Base-by-base conservation (phyloP, 352 stramenopile species). In the Globisporangium splendens region DNA sequence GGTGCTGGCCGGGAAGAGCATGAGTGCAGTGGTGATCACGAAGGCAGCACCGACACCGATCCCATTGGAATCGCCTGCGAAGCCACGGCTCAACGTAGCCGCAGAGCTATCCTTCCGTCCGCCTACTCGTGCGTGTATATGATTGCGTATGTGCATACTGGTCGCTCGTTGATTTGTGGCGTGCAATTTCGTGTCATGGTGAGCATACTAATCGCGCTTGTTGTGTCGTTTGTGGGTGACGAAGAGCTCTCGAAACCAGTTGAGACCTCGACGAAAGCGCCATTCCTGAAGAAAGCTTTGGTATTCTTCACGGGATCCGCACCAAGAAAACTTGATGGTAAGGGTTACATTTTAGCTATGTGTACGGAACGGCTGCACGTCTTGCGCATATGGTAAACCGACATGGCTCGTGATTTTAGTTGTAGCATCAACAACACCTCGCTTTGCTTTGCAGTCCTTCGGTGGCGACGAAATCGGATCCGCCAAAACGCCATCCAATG, bases 41-140 rank as follows among this genome's bases (percentile, higher is more conserved):
- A 28, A 59, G 35, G 15, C 43, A 38, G 5, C 43, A 3, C 56
- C 56, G 8, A 62, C 48, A 13, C 58, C 20, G 38, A 63, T 63
- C 33, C 58, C 58, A 15, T 31, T 59, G 20, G 58, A 63, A n/a
- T 63, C 58, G 3, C 50, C 50, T 15, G 49, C 42, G 50, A 58
- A 63, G 10, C 50, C 43, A 18, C 13, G 11, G 13, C n/a, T 58
- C 8, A 38, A 3, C 8, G 4, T 18, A 24, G 31, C 7, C 15
- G 20, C 50, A 5, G 28, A 31, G 43, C 17, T 42, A n/a, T 41
- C 38, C 39, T 58, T 53, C 20, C 42, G 20, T 44, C 11, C 20
- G 17, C 33, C 20, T 14, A 7, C 39, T 43, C 15, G 47, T 62
- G 28, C 6, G 56, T 50, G 4, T 18, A 2, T 17, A 11, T 50